phyloP scores from a whole-genome alignment of 441 rosid species.

The Raphanus hybrid region DNA sequence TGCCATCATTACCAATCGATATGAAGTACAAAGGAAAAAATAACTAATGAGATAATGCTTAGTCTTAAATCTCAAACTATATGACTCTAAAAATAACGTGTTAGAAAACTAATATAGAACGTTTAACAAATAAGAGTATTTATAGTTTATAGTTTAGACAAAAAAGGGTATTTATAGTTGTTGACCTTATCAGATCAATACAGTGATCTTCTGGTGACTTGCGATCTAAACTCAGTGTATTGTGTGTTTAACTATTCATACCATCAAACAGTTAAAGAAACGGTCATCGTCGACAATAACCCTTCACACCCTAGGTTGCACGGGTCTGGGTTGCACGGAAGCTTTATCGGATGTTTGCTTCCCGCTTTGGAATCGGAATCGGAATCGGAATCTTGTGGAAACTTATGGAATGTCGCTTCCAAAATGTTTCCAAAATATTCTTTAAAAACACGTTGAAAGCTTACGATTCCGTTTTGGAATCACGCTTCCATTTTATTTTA shows the following conservation, averaged over 20 bases:
- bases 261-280: not conserved
- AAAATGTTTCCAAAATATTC: too few species aligned
- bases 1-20: not conserved
- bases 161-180: not conserved
- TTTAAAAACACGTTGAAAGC: too few species aligned
- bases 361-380: too few species aligned
- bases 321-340: too few species aligned
- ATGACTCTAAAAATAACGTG: conserved; percentile 6
- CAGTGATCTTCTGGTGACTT: not conserved
- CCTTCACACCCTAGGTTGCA: too few species aligned
- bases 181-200: conserved; percentile 1
- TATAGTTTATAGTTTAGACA: not conserved
- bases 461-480: too few species aligned
- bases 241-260: not conserved
- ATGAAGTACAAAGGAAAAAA: not conserved
- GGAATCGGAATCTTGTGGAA: too few species aligned
- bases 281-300: too few species aligned
- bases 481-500: too few species aligned
- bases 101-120: not conserved
- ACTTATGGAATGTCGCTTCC: too few species aligned
- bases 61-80: not conserved
- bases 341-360: too few species aligned
- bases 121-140: too few species aligned
- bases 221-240: not conserved
- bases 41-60: not conserved